Conservation (phyloP, 2,329 filamentous ascomycete species). For the Exophiala calicioides region DNA sequence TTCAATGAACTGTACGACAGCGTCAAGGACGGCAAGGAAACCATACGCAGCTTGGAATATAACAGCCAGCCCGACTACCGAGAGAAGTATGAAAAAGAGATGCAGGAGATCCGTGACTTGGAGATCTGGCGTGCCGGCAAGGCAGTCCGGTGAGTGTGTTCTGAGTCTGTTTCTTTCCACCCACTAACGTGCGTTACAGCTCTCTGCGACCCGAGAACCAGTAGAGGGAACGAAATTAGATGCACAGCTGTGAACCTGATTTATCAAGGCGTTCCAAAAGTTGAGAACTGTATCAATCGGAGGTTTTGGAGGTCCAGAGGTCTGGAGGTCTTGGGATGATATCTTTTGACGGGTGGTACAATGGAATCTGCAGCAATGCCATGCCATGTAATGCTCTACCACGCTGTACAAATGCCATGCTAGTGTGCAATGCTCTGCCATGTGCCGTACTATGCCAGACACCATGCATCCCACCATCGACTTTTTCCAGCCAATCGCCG, state of each 20-base stretch:
- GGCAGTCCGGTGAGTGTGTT: conserved; percentile 74
- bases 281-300: conserved; percentile 18
- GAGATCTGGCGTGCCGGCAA: conserved; percentile 99
- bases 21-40: conserved; percentile 89
- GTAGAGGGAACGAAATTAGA: conserved; percentile 25
- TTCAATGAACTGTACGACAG: conserved; percentile 97
- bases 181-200: conserved; percentile 42
- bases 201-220: conserved; percentile 84
- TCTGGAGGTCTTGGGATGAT: not conserved
- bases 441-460: too few relatives aligned
- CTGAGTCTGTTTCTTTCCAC: conserved; percentile 26
- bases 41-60: conserved; percentile 93
- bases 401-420: too few relatives aligned
- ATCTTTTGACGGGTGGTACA: conserved; percentile 3
- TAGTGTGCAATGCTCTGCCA: too few relatives aligned
- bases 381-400: not conserved
- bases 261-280: conserved; percentile 23
- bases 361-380: conserved; percentile 15
- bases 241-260: conserved; percentile 7
- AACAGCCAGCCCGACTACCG: conserved; percentile 96
- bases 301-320: too few relatives aligned
- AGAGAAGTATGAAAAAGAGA: conserved; percentile 95
- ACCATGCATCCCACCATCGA: not conserved
- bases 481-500: conserved; percentile 3
- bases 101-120: conserved; percentile 95